Conservation (phyloP, 106 monocot genomes). For the Gastrodia elata region DNA sequence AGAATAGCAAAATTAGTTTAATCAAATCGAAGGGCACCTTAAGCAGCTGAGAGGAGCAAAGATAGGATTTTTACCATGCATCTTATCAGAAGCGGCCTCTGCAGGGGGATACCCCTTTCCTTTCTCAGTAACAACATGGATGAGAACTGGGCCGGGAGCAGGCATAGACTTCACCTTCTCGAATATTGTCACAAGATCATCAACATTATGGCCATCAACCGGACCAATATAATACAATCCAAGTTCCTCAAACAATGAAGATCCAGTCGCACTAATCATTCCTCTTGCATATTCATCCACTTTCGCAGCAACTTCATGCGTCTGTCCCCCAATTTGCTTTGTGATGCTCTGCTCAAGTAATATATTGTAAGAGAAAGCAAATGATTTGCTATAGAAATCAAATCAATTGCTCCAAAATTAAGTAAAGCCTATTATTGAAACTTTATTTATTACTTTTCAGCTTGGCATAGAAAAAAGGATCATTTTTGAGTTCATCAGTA, state of each 20-base stretch:
- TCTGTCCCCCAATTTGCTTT: slow-evolving; percentile 50
- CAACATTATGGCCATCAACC: slow-evolving; percentile 71
- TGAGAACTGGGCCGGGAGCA: slow-evolving; percentile 74
- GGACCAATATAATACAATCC: slow-evolving; percentile 85
- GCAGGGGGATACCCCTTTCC: slow-evolving; percentile 82
- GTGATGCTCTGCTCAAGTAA: slow-evolving; percentile 32
- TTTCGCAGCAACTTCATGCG: slow-evolving; percentile 65
- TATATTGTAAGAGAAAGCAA: neutral
- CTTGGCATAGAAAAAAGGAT: too few relatives aligned
- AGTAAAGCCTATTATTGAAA: too few relatives aligned
- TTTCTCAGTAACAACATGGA: slow-evolving; percentile 87
- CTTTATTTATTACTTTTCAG: too few relatives aligned
- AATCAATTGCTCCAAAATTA: neutral
- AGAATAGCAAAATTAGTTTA: neutral
- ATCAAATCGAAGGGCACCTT: neutral
- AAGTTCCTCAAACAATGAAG: slow-evolving; percentile 69
- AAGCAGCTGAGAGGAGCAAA: neutral
- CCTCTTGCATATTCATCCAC: slow-evolving; percentile 77
- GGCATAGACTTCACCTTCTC: slow-evolving; percentile 61
- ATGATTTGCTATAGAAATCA: neutral
- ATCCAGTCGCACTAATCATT: slow-evolving; percentile 46
- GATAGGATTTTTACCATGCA: slow-evolving; percentile 44
- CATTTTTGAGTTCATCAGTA: neutral
- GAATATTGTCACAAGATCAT: slow-evolving; percentile 60
- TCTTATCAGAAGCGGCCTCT: slow-evolving; percentile 63